Percentiles rank a stretch among this genome's conserved stretches.
Evolutionary conservation across 306 rosid genomes (phyloP).

Genomic region (Lablab purpureus): DNA sequence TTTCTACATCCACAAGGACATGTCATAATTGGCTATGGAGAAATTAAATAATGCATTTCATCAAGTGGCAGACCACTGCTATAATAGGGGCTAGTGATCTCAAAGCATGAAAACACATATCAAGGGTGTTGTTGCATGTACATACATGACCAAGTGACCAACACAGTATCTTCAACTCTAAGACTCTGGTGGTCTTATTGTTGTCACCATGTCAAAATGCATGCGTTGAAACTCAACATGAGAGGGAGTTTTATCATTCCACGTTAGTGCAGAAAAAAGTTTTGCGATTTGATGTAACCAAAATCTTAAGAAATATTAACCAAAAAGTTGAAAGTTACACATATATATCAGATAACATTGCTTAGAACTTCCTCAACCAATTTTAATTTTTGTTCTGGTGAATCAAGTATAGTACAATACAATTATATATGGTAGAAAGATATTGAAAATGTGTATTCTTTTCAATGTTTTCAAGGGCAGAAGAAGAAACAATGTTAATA

Average conservation of each 20-base stretch:
- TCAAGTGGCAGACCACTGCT: slow-evolving; percentile 43
- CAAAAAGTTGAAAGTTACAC: neutral
- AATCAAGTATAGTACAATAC: neutral
- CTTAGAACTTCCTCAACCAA: neutral
- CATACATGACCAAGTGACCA: slow-evolving; percentile 2
- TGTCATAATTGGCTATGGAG: slow-evolving; percentile 43
- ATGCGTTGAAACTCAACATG: slow-evolving; percentile 13
- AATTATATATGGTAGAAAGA: neutral
- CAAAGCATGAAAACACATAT: slow-evolving; percentile 17
- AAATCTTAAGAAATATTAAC: neutral
- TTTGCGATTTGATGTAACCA: neutral
- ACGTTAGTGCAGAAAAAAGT: slow-evolving; percentile 7
- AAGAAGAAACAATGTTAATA: neutral
- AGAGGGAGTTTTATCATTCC: slow-evolving; percentile 13
- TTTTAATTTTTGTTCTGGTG: neutral
- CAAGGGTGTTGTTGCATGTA: slow-evolving; percentile 20
- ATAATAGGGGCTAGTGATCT: slow-evolving; percentile 26
- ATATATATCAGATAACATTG: neutral
- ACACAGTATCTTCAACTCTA: slow-evolving; percentile 4
- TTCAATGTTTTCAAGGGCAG: neutral
- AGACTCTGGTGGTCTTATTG: neutral
- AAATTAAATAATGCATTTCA: slow-evolving; percentile 41
- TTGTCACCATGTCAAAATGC: slow-evolving; percentile 32
- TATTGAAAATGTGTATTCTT: neutral
- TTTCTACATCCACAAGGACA: slow-evolving; percentile 41